Base-by-base conservation (phyloP, 2,329 filamentous ascomycete species). In the Fusarium sp. region DNA sequence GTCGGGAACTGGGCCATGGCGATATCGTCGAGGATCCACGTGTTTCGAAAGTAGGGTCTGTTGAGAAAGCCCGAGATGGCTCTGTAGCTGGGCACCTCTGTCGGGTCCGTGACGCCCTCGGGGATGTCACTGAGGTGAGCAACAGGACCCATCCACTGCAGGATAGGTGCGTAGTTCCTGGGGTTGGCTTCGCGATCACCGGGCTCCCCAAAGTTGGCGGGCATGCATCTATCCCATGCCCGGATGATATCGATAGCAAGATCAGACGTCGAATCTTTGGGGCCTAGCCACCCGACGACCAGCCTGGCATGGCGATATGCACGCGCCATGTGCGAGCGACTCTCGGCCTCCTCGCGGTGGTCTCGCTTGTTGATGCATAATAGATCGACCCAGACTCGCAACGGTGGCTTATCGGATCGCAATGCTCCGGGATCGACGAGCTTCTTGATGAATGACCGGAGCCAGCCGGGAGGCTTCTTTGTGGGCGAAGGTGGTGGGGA, bases 151-250 rank as follows among this genome's bases (percentile, higher is more conserved):
- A 67, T 67, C 65, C 65, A 67, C 9, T 67, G 65, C 11, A 67
- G 17, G 9, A 56, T 45, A 2, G 65, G 65, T 6, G 65, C 65
- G 48, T 67, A 67, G 46, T 67, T 64, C 19, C 58, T 37, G 0
- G 65, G 65, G 32, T 67, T 49, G 5, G 49, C 50, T 35, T 67
- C 65, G 1, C 65, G 65, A 19, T 67, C 65, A 3, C 65, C 65
- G 2, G 65, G 65, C 3, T 67, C 65, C 21, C 65, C 65, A 5
- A 67, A 67, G 6, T 49, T 48, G 8, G 36, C 27, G 2, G 65
- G 65, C 65, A 67, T 67, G 38, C 65, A 67, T 1, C 53, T 67
- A 27, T 67, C 65, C 65, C 65, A 67, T 4, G 65, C 65, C 14
- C 53, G 33, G 13, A 67, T 59, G 19, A 67, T 67, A 25, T 67